Percentiles rank a stretch among this genome's conserved stretches.
phyloP scores from a whole-genome alignment of 768 basidiomycete genomes.

The Artomyces pyxidatus region DNA sequence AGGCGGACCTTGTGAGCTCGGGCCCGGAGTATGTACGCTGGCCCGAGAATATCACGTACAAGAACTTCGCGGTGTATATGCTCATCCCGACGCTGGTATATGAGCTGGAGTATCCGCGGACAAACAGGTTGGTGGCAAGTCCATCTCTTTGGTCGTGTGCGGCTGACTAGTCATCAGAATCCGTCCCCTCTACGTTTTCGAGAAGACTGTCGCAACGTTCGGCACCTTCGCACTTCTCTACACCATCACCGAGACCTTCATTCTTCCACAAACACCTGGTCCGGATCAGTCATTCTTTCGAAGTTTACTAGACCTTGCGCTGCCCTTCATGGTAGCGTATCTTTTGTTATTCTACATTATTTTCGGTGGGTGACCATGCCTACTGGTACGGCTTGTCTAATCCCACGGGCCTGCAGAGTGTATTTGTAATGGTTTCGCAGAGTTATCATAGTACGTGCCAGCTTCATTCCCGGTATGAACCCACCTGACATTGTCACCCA shows the following conservation, averaged over 20 bases:
- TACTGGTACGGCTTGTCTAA: neutral
- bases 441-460: constrained; percentile 67
- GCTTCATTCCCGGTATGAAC: neutral
- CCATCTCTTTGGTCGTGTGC: neutral
- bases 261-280: constrained; percentile 73
- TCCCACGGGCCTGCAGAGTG: constrained; percentile 51
- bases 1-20: constrained; percentile 64
- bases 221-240: constrained; percentile 94
- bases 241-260: constrained; percentile 90
- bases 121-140: constrained; percentile 51
- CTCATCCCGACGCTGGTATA: constrained; percentile 91
- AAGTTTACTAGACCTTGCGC: constrained; percentile 74
- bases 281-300: constrained; percentile 64
- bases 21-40: constrained; percentile 65
- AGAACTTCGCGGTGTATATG: constrained; percentile 80
- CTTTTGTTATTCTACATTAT: constrained; percentile 81
- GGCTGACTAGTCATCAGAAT: constrained; percentile 30
- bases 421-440: constrained; percentile 94
- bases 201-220: constrained; percentile 77
- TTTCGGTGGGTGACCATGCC: constrained; percentile 44
- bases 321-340: constrained; percentile 93
- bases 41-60: constrained; percentile 78
- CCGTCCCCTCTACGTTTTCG: constrained; percentile 68
- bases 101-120: constrained; percentile 92
- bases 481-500: constrained; percentile 22